Base-by-base conservation (phyloP, 441 rosid genomes). In the Arabidopsis hybrid region DNA sequence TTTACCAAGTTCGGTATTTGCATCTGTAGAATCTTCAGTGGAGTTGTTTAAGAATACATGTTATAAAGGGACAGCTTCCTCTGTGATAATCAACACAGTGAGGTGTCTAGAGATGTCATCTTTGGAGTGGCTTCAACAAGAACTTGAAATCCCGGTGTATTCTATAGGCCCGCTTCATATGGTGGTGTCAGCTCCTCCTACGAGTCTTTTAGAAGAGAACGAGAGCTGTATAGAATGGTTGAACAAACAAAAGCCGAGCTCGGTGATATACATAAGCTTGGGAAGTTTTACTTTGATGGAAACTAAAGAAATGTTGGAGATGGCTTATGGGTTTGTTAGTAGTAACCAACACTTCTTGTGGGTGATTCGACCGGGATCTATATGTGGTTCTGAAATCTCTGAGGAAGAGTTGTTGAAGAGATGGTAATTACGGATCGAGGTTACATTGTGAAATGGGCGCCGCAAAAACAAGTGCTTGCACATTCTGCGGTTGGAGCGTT, bases 121-220 rank as follows among this genome's bases (percentile, higher is more conserved):
- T 6, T 6, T 82, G 17, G 64, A 42, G 8, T 31, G 63, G 67
- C 67, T 78, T n/a, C 51, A 65, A 57, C 66, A 45, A 35, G 61
- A 71, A 39, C 39, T 39, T 1, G 56, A 50, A 5, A 53, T 71
- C 55, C 83, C 86, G 11, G 38, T 79, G 32, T 84, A 69, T 71
- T 50, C 81, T 1, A 39, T 81, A 31, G 88, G 89, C 5, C 84
- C 80, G 9, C 39, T 82, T 26, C 85, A 79, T 40, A 77, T 75
- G 55, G 26, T 53, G 36, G 62, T 43, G 53, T 71, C 70, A 8
- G 12, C 47, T 67, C 40, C 50, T 52, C 10, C 1, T 21, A 56
- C 76, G 6, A 76, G 79, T 68, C 67, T 79, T 6, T 7, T 75
- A 42, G 65, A 75, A 35, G 85, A 80, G 67, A 83, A 87, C n/a